phyloP scores from a whole-genome alignment of 495 filamentous ascomycete genomes.

The Chaetomium cochliodes region DNA sequence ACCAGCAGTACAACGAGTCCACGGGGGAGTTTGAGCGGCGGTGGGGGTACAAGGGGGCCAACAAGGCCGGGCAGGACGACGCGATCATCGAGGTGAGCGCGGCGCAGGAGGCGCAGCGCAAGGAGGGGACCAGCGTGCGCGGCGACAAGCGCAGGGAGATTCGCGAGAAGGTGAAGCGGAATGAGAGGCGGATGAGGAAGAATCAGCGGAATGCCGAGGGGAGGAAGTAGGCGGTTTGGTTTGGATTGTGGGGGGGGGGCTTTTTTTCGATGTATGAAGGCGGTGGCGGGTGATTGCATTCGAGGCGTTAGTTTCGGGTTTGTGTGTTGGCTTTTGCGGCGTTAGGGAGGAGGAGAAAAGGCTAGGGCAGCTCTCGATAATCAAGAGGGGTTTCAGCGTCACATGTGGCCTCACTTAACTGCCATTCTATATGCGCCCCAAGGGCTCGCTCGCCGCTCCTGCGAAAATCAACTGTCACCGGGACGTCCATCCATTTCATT shows the following conservation, averaged over 20 bases:
- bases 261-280: not conserved
- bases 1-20: constrained; percentile 79
- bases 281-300: constrained; percentile 10
- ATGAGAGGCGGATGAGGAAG: constrained; percentile 66
- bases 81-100: constrained; percentile 92
- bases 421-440: not conserved
- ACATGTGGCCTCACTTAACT: not conserved
- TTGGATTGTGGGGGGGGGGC: too few relatives aligned
- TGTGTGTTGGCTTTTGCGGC: not conserved
- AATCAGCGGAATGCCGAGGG: constrained; percentile 57
- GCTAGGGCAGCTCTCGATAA: constrained; percentile 3
- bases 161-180: constrained; percentile 62
- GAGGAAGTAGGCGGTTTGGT: constrained; percentile 28
- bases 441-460: not conserved
- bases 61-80: constrained; percentile 62
- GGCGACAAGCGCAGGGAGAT: constrained; percentile 63
- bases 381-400: constrained; percentile 2
- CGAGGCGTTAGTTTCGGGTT: constrained; percentile 3
- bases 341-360: constrained; percentile 7
- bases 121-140: constrained; percentile 57
- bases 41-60: constrained; percentile 88
- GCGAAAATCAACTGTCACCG: constrained; percentile 2
- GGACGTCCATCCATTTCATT: constrained; percentile 13
- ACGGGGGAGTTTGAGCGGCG: constrained; percentile 84
- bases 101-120: constrained; percentile 66